phyloP scores from a whole-genome alignment of 2,329 filamentous ascomycete genomes.

The Hirsutella minnesotensis region DNA sequence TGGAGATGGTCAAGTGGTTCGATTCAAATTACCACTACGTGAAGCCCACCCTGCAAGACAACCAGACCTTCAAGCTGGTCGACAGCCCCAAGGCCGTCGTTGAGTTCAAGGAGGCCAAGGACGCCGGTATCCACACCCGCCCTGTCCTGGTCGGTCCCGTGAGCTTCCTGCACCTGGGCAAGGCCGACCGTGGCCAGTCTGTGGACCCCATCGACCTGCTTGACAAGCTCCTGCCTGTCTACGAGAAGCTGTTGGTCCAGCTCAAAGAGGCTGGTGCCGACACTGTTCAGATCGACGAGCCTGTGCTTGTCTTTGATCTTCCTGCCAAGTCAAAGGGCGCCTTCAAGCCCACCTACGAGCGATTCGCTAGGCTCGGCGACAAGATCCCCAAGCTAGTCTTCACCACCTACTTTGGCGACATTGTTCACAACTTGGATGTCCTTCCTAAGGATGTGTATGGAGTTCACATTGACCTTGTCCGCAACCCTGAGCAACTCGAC shows the following conservation, averaged over 20 bases:
- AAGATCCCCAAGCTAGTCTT: conserved; percentile 81
- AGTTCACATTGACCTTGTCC: conserved; percentile 91
- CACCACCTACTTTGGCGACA: conserved; percentile 98
- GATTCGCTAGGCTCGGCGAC: conserved; percentile 63
- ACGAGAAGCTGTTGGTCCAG: conserved; percentile 83
- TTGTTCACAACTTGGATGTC: conserved; percentile 96
- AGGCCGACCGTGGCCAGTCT: conserved; percentile 90
- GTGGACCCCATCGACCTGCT: conserved; percentile 91
- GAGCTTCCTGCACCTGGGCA: conserved; percentile 93
- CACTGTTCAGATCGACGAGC: conserved; percentile 97
- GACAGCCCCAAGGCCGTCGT: conserved; percentile 83
- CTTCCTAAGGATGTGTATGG: conserved; percentile 70
- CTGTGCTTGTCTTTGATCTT: conserved; percentile 89
- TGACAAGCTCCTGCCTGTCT: conserved; percentile 85
- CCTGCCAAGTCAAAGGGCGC: conserved; percentile 82
- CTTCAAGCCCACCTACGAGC: conserved; percentile 96
- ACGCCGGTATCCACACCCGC: conserved; percentile 82
- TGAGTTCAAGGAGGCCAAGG: conserved; percentile 97
- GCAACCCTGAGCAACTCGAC: conserved; percentile 94
- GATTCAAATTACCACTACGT: conserved; percentile 99
- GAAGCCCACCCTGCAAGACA: conserved; percentile 95
- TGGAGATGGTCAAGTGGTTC: conserved; percentile 99
- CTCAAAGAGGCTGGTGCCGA: conserved; percentile 95
- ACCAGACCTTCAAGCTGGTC: conserved; percentile 87
- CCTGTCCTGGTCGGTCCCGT: conserved; percentile 93